Conservation (phyloP, 2,329 filamentous ascomycete species). For the Whalleya microplaca region DNA sequence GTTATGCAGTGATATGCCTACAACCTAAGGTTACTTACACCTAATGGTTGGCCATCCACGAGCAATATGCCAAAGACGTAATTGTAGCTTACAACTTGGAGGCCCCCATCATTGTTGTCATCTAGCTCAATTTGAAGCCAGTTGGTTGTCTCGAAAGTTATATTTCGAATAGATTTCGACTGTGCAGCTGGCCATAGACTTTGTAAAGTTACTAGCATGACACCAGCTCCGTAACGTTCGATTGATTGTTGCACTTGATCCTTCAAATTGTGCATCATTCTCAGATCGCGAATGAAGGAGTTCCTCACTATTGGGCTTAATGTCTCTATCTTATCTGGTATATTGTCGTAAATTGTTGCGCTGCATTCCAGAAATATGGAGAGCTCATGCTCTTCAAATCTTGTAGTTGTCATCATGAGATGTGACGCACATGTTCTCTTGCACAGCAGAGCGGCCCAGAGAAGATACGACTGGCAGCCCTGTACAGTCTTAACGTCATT, state of each 20-base stretch:
- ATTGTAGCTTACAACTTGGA: constrained; percentile 40
- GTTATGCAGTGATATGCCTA: neutral
- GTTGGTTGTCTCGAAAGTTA: constrained; percentile 27
- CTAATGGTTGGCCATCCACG: constrained; percentile 49
- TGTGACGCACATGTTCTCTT: constrained; percentile 40
- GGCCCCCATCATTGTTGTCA: constrained; percentile 15
- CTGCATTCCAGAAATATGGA: constrained; percentile 32
- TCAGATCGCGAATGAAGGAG: constrained; percentile 50
- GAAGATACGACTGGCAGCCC: constrained; percentile 47
- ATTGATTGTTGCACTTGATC: constrained; percentile 41
- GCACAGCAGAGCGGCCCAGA: constrained; percentile 61
- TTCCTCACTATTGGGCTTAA: constrained; percentile 41
- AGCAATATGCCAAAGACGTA: constrained; percentile 38
- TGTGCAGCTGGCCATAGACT: constrained; percentile 47
- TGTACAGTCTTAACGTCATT: constrained; percentile 42
- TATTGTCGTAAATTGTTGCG: constrained; percentile 49
- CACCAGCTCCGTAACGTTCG: constrained; percentile 8
- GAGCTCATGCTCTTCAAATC: constrained; percentile 16
- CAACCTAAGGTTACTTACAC: constrained; percentile 31
- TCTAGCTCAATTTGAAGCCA: constrained; percentile 18
- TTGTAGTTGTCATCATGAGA: constrained; percentile 4
- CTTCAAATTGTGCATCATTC: constrained; percentile 44
- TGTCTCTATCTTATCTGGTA: constrained; percentile 40
- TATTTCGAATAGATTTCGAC: constrained; percentile 14
- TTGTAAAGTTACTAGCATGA: constrained; percentile 41